These are phyloP conservation scores for Kandelia obovata DNA, from an alignment of 345 rosid genomes.

Conservation along the genomic window DNA sequence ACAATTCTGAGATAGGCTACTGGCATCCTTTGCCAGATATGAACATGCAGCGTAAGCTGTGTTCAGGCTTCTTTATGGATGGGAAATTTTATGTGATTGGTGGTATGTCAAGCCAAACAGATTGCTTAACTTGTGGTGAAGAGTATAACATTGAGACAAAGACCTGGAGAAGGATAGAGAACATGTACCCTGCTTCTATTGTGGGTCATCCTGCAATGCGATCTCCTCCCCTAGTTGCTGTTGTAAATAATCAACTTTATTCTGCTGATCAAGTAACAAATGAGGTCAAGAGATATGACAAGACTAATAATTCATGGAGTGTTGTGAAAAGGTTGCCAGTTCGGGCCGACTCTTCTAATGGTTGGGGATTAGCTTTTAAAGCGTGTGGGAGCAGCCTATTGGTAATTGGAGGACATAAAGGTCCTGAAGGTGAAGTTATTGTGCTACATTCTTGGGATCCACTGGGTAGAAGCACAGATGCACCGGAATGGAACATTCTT, in stretches of 20 bases:
- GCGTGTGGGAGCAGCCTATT: slow-evolving; percentile 36
- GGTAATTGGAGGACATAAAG: slow-evolving; percentile 41
- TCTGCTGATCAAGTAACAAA: slow-evolving; percentile 40
- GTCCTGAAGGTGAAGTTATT: slow-evolving; percentile 31
- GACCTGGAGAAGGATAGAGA: slow-evolving; percentile 39
- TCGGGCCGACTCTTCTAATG: slow-evolving; percentile 37
- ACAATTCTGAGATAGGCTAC: slow-evolving; percentile 29
- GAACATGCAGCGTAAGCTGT: slow-evolving; percentile 38
- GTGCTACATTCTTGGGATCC: slow-evolving; percentile 43
- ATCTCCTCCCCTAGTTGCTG: slow-evolving; percentile 47
- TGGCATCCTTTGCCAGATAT: slow-evolving; percentile 39
- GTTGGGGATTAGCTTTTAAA: slow-evolving; percentile 49
- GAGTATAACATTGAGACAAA: slow-evolving; percentile 40
- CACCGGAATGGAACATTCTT: slow-evolving; percentile 35
- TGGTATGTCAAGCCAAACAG: slow-evolving; percentile 36
- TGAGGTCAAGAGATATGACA: slow-evolving; percentile 41
- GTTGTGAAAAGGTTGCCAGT: slow-evolving; percentile 39
- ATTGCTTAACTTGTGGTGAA: slow-evolving; percentile 38
- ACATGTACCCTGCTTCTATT: slow-evolving; percentile 31
- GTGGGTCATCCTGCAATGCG: slow-evolving; percentile 40
- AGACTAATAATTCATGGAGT: slow-evolving; percentile 34
- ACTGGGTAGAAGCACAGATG: slow-evolving; percentile 18
- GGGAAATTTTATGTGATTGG: slow-evolving; percentile 43
- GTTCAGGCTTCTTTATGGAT: slow-evolving; percentile 48
- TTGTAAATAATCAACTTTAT: slow-evolving; percentile 41